phyloP scores from a whole-genome alignment of 495 filamentous ascomycete genomes.

The Neurospora intermedia region DNA sequence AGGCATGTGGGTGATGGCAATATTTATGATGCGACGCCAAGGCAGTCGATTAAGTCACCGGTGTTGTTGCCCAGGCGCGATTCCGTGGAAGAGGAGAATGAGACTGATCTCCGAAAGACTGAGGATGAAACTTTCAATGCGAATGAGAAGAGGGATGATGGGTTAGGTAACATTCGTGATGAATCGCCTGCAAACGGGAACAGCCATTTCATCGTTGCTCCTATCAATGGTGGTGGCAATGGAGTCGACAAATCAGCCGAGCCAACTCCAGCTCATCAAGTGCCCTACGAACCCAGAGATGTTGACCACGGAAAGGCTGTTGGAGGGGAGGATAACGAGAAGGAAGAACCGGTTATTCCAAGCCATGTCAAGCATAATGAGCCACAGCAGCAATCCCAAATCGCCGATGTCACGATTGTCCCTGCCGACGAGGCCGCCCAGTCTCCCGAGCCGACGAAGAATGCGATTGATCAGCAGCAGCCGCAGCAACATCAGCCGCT shows the following conservation, averaged over 20 bases:
- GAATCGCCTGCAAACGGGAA: not conserved
- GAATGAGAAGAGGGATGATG: not conserved
- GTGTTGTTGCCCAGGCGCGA: not conserved
- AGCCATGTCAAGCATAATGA: not conserved
- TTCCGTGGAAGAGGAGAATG: not conserved
- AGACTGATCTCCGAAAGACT: not conserved
- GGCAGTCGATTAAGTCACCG: slow-evolving; percentile 11
- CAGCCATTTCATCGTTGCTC: not conserved
- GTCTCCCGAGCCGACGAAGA: not conserved
- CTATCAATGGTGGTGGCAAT: not conserved
- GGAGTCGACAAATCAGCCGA: not conserved
- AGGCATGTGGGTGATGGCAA: slow-evolving; percentile 23
- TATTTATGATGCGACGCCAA: slow-evolving; percentile 36
- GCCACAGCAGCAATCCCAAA: not conserved
- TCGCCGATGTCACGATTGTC: slow-evolving; percentile 5
- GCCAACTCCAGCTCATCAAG: not conserved
- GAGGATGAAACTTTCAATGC: not conserved
- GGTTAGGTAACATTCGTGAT: not conserved
- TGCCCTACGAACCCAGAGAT: not conserved
- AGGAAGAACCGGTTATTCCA: not conserved
- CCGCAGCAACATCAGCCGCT: not conserved
- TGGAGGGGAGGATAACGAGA: not conserved
- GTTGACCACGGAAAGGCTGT: not conserved
- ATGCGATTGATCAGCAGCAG: not conserved
- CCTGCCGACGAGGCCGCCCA: not conserved